Percentiles rank a stretch among this genome's conserved stretches.
Evolutionary conservation across 441 rosid genomes (phyloP).

Genomic region (Kokia cookei): DNA sequence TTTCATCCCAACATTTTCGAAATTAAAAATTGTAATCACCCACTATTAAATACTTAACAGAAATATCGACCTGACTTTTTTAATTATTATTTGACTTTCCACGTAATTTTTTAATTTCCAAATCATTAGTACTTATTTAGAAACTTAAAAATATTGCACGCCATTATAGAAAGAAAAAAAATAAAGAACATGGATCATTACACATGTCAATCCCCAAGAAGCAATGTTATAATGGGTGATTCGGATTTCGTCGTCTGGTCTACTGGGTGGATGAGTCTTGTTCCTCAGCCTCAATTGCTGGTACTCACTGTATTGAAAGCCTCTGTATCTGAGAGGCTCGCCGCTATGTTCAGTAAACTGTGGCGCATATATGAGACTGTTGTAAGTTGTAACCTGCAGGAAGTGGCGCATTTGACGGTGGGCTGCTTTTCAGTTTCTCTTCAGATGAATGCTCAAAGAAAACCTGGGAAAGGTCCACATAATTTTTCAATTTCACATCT

Average conservation of each 20-base stretch:
- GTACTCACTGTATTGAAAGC: slow-evolving; percentile 30
- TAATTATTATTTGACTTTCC: too few species aligned
- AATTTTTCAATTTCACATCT: too few species aligned
- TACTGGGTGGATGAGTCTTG: too few species aligned
- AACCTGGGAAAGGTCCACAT: slow-evolving; percentile 20
- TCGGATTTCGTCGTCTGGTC: slow-evolving; percentile 32
- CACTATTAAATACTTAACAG: too few species aligned
- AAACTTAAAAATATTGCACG: too few species aligned
- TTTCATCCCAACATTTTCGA: too few species aligned
- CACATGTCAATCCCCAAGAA: too few species aligned
- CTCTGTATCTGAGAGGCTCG: slow-evolving; percentile 32
- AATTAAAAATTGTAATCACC: too few species aligned
- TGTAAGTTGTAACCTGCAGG: slow-evolving; percentile 38
- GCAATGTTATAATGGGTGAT: slow-evolving; percentile 32
- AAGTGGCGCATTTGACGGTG: slow-evolving; percentile 20
- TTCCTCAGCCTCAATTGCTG: slow-evolving; percentile 8
- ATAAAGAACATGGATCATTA: too few species aligned
- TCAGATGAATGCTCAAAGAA: slow-evolving; percentile 28
- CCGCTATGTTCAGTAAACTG: slow-evolving; percentile 33
- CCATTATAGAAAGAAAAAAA: slow-evolving; percentile 56
- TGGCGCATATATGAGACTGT: slow-evolving; percentile 12
- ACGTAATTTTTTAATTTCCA: too few species aligned
- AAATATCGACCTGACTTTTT: too few species aligned
- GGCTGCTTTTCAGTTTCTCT: slow-evolving; percentile 26
- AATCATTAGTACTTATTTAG: too few species aligned